These are phyloP conservation scores for Vitellaria paradoxa DNA, from an alignment of 179 eudicot species.

Conservation along the genomic window DNA sequence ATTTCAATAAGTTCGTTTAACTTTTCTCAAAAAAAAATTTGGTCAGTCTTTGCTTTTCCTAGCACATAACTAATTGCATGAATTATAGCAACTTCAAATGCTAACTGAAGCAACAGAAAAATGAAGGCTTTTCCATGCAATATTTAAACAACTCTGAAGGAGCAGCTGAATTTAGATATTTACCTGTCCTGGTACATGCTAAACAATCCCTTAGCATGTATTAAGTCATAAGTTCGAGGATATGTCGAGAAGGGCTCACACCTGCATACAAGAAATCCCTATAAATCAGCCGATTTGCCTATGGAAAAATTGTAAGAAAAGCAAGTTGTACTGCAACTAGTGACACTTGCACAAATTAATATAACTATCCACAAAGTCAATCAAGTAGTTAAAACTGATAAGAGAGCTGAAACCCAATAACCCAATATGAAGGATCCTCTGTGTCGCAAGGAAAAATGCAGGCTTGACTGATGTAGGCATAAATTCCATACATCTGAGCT, in stretches of 20 bases:
- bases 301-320: neutral
- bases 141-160: neutral
- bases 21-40: neutral
- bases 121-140: neutral
- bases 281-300: neutral
- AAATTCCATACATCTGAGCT: neutral
- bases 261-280: conserved; percentile 35
- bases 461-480: neutral
- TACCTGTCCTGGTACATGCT: conserved; percentile 56
- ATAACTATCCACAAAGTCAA: neutral
- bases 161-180: conserved; percentile 15
- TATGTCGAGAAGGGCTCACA: conserved; percentile 78
- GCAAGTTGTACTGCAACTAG: neutral
- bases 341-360: neutral
- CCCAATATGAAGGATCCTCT: neutral
- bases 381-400: neutral
- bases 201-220: conserved; percentile 60
- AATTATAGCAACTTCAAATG: neutral
- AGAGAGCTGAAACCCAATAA: neutral
- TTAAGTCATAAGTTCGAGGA: conserved; percentile 69
- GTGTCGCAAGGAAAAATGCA: neutral
- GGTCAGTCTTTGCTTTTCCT: neutral
- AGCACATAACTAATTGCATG: too few relatives aligned
- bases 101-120: conserved; percentile 5
- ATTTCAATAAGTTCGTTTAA: neutral